Percentiles rank a stretch among this genome's conserved stretches.
These are phyloP conservation scores for Colletotrichum graminicola DNA, from an alignment of 2,329 filamentous ascomycete species.

Conservation along the genomic window DNA sequence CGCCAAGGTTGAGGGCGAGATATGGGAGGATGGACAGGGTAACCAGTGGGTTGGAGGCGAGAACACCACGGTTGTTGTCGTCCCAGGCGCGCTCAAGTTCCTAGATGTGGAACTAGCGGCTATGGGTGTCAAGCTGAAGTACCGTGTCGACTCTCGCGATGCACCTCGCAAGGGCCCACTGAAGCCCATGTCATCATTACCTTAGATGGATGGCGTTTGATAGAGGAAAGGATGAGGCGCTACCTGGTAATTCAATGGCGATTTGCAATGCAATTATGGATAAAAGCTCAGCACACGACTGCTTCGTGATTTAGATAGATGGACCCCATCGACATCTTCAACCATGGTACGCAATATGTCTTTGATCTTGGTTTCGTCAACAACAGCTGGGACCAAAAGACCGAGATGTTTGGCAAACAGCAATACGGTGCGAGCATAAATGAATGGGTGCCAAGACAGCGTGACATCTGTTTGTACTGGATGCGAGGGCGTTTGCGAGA, in stretches of 20 bases:
- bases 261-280: slow-evolving; percentile 5
- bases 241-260: slow-evolving; percentile 29
- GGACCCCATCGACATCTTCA: background rate
- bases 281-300: no score
- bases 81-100: slow-evolving; percentile 92
- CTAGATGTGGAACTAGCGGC: slow-evolving; percentile 94
- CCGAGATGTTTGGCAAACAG: background rate
- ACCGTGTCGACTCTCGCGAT: slow-evolving; percentile 75
- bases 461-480: background rate
- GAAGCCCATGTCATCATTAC: slow-evolving; percentile 52
- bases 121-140: slow-evolving; percentile 97
- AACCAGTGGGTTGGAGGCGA: slow-evolving; percentile 88
- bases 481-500: slow-evolving; percentile 7
- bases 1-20: slow-evolving; percentile 73
- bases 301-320: background rate
- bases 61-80: slow-evolving; percentile 89
- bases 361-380: background rate
- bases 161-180: slow-evolving; percentile 66
- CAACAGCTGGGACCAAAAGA: background rate
- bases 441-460: background rate
- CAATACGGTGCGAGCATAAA: background rate
- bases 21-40: slow-evolving; percentile 94
- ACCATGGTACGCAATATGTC: background rate
- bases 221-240: slow-evolving; percentile 24
- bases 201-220: slow-evolving; percentile 39